phyloP scores from a whole-genome alignment of 495 filamentous ascomycete genomes.

The Xylaria nigripes region DNA sequence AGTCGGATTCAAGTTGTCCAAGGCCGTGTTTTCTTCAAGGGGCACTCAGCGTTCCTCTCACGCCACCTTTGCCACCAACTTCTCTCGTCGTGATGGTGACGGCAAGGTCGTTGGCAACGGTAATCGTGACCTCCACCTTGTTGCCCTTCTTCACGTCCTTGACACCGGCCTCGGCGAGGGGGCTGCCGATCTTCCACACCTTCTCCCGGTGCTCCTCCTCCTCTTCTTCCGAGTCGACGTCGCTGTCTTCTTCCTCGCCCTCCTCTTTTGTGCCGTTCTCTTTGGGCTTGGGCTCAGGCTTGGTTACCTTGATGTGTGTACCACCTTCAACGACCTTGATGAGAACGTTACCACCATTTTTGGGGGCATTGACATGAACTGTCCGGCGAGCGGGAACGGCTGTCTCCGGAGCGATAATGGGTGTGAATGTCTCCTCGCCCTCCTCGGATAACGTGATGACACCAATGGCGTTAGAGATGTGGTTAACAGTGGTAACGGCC shows the following conservation, averaged over 20 bases:
- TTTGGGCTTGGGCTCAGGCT: constrained; percentile 69
- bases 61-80: constrained; percentile 76
- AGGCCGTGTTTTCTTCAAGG: constrained; percentile 9
- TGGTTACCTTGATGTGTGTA: constrained; percentile 82
- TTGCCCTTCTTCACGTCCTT: constrained; percentile 75
- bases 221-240: constrained; percentile 69
- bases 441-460: constrained; percentile 63
- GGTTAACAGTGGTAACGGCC: constrained; percentile 85
- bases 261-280: constrained; percentile 50
- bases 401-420: constrained; percentile 75
- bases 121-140: constrained; percentile 89
- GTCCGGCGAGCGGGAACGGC: constrained; percentile 81
- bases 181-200: constrained; percentile 80
- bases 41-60: constrained; percentile 55
- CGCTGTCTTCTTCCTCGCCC: constrained; percentile 54
- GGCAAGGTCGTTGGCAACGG: constrained; percentile 66
- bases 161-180: constrained; percentile 80
- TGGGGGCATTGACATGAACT: constrained; percentile 62
- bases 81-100: constrained; percentile 76
- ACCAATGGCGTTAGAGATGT: constrained; percentile 81
- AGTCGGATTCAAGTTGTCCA: neutral
- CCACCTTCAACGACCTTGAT: constrained; percentile 79
- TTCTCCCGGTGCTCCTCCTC: constrained; percentile 81
- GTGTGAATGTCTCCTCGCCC: constrained; percentile 58
- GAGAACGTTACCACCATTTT: constrained; percentile 75